Percentiles rank a stretch among this genome's conserved stretches.
Evolutionary conservation across 148 eudicot genomes (phyloP).

Genomic region (Linanthus parryae): DNA sequence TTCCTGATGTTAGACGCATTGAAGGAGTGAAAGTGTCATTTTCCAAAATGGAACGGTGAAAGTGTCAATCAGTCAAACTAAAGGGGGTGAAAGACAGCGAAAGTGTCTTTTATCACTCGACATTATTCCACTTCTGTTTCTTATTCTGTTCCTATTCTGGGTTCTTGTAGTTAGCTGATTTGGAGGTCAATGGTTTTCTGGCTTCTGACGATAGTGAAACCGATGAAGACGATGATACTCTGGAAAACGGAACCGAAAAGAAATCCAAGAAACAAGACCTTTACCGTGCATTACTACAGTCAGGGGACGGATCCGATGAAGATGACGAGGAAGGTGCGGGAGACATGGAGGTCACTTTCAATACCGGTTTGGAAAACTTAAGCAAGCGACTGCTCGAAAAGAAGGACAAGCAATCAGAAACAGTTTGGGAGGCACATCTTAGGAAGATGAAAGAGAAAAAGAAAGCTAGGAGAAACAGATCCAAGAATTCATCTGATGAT

Average conservation of each 20-base stretch:
- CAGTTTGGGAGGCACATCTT: slow-evolving; percentile 81
- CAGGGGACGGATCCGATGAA: slow-evolving; percentile 67
- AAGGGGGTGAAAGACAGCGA: too few species aligned
- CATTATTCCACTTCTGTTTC: background rate
- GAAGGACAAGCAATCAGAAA: slow-evolving; percentile 72
- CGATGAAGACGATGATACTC: slow-evolving; percentile 43
- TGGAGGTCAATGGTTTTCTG: slow-evolving; percentile 69
- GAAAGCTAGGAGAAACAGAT: slow-evolving; percentile 46
- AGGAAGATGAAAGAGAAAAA: slow-evolving; percentile 77
- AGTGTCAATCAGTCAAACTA: too few species aligned
- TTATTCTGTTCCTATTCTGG: background rate
- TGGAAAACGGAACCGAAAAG: slow-evolving; percentile 24
- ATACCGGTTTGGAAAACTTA: slow-evolving; percentile 83
- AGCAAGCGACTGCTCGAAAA: slow-evolving; percentile 79
- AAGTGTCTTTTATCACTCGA: too few species aligned
- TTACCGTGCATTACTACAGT: slow-evolving; percentile 64
- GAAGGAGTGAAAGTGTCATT: too few species aligned
- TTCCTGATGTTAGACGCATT: too few species aligned
- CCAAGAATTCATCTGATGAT: slow-evolving; percentile 76
- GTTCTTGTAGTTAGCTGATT: slow-evolving; percentile 47
- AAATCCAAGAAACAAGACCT: slow-evolving; percentile 41
- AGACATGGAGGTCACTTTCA: slow-evolving; percentile 98
- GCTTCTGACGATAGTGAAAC: slow-evolving; percentile 82
- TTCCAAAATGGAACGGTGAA: too few species aligned
- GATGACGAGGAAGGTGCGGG: slow-evolving; percentile 50